Percentiles rank a stretch among this genome's conserved stretches.
Conservation (phyloP, 176 grass and related monocot genomes). For the Eremochloa ophiuroides region DNA sequence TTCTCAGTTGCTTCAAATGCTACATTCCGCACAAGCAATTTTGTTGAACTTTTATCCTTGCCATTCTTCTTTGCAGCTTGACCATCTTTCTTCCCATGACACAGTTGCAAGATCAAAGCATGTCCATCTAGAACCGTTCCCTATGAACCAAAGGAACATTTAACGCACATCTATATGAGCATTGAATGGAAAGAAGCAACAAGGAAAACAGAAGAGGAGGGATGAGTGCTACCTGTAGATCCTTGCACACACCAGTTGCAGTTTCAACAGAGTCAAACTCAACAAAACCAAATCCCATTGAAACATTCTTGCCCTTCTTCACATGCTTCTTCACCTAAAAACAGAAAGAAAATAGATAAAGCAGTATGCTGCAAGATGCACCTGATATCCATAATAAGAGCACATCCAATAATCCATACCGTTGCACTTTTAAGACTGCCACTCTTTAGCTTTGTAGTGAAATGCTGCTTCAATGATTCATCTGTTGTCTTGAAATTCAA, state of each 20-base stretch:
- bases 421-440: constrained; percentile 79
- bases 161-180: constrained; percentile 3
- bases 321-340: constrained; percentile 79
- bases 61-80: constrained; percentile 52
- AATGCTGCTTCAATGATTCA: constrained; percentile 78
- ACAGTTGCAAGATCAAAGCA: constrained; percentile 91
- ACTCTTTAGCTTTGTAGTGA: constrained; percentile 67
- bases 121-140: constrained; percentile 92
- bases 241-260: constrained; percentile 78
- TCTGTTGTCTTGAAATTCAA: constrained; percentile 93
- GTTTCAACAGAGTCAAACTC: constrained; percentile 97
- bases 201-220: neutral
- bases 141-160: constrained; percentile 32
- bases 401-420: constrained; percentile 37
- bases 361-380: constrained; percentile 9
- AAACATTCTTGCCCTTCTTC: constrained; percentile 91
- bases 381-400: constrained; percentile 14
- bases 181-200: constrained; percentile 4
- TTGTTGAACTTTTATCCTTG: constrained; percentile 91
- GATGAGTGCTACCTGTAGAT: constrained; percentile 58
- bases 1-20: constrained; percentile 91
- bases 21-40: constrained; percentile 87
- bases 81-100: constrained; percentile 70
- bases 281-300: constrained; percentile 94
- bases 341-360: constrained; percentile 19